These are phyloP conservation scores for Colletotrichum abscissum DNA, from an alignment of 2,329 filamentous ascomycete genomes.

Conservation along the genomic window DNA sequence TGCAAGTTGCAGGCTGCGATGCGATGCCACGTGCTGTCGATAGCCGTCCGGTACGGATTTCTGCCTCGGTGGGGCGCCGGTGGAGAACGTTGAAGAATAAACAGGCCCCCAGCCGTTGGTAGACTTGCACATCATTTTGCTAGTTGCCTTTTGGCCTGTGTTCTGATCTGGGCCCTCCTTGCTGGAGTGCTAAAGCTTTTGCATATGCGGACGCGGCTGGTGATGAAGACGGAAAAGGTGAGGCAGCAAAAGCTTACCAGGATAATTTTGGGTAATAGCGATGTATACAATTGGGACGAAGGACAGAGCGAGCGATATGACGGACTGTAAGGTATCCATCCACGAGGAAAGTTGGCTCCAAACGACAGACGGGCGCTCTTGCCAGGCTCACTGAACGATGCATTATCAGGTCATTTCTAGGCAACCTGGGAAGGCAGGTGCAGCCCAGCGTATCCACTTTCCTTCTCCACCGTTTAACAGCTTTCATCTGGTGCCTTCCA, in stretches of 20 bases:
- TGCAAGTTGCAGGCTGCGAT: neutral
- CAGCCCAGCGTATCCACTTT: neutral
- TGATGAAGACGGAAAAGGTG: neutral
- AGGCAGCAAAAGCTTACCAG: neutral
- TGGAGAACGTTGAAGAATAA: neutral
- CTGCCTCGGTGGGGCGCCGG: neutral
- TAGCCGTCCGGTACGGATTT: neutral
- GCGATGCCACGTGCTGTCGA: conserved; percentile 14
- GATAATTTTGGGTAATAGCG: neutral
- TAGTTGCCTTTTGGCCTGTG: neutral
- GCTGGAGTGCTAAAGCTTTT: neutral
- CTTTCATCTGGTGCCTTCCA: neutral
- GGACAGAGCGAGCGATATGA: too few species aligned
- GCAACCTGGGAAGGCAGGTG: neutral
- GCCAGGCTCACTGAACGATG: neutral
- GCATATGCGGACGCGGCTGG: neutral
- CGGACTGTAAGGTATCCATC: too few species aligned
- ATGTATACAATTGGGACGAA: too few species aligned
- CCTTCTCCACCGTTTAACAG: neutral
- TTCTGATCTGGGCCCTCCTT: neutral
- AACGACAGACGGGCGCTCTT: neutral
- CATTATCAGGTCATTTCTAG: neutral
- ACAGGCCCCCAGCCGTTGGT: neutral
- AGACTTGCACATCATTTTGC: neutral
- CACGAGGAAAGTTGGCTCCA: neutral